A percentile compares a stretch with the other conserved stretches of the same genome.
These are phyloP conservation scores for Gynostemma pentaphyllum DNA, from an alignment of 306 rosid species.

Conservation along the genomic window DNA sequence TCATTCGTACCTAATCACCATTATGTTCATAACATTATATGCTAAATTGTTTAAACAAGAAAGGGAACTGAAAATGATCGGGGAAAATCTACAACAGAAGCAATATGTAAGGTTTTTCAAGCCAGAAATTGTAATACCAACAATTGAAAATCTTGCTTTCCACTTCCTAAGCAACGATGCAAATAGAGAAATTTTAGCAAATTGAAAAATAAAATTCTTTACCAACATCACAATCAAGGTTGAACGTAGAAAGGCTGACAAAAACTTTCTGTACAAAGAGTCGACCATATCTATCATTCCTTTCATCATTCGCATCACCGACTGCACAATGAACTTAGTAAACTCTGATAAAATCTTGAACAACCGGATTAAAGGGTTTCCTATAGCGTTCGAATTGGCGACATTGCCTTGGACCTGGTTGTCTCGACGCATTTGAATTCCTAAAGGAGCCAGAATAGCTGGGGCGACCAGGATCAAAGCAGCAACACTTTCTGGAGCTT, in stretches of 20 bases:
- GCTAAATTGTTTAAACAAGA: not conserved
- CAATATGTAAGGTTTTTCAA: too few species aligned
- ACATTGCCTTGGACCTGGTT: slow-evolving; percentile 29
- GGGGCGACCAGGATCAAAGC: slow-evolving; percentile 85
- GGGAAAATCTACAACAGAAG: not conserved
- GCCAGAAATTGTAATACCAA: too few species aligned
- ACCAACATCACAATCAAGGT: slow-evolving; percentile 53
- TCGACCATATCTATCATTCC: slow-evolving; percentile 31
- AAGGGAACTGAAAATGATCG: not conserved
- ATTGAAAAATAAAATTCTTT: slow-evolving; percentile 4
- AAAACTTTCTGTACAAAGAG: slow-evolving; percentile 40
- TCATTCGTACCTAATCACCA: slow-evolving; percentile 48
- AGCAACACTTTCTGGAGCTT: slow-evolving; percentile 83
- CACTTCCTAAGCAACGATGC: not conserved
- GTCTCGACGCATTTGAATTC: slow-evolving; percentile 21
- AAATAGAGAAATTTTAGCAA: not conserved
- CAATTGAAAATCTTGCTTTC: too few species aligned
- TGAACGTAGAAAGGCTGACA: slow-evolving; percentile 59
- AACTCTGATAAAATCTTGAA: slow-evolving; percentile 34
- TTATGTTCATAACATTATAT: not conserved
- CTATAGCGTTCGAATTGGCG: slow-evolving; percentile 13
- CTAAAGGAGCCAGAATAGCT: slow-evolving; percentile 55
- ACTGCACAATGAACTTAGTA: slow-evolving; percentile 26
- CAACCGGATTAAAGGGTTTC: slow-evolving; percentile 35
- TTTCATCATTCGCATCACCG: slow-evolving; percentile 38